Conservation (phyloP, 2,329 filamentous ascomycete species). For the Monosporascus ibericus region DNA sequence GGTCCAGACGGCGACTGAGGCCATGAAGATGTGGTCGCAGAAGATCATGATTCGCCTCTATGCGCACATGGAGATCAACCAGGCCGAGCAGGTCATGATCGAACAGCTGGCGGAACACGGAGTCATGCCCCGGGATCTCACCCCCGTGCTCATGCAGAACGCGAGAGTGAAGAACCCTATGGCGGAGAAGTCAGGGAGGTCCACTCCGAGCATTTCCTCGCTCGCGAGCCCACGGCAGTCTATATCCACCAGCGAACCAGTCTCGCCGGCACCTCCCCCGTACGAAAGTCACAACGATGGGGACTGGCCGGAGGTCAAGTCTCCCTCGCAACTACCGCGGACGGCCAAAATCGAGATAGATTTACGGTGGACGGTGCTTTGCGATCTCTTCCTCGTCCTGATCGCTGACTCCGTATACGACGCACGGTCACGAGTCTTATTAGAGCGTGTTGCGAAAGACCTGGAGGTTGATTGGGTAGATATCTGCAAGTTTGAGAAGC, state of each 20-base stretch:
- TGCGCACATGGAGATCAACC: constrained; percentile 90
- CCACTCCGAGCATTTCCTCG: constrained; percentile 16
- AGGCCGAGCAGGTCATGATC: constrained; percentile 94
- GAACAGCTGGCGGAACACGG: constrained; percentile 93
- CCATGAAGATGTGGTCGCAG: constrained; percentile 91
- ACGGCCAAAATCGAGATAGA: constrained; percentile 90
- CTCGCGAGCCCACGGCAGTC: constrained; percentile 23
- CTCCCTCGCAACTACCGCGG: constrained; percentile 73
- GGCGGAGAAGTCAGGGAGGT: constrained; percentile 35
- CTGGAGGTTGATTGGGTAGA: constrained; percentile 85
- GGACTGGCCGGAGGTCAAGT: constrained; percentile 72
- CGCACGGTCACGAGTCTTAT: constrained; percentile 72
- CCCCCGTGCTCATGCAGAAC: constrained; percentile 83
- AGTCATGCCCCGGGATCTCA: constrained; percentile 76
- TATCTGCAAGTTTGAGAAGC: constrained; percentile 94
- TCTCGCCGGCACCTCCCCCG: constrained; percentile 48
- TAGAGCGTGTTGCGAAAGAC: constrained; percentile 76
- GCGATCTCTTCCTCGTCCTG: constrained; percentile 90
- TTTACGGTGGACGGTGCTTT: constrained; percentile 92
- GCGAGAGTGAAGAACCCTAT: constrained; percentile 89
- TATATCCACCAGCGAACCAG: constrained; percentile 32
- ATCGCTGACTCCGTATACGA: constrained; percentile 96
- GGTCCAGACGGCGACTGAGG: constrained; percentile 63
- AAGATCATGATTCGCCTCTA: constrained; percentile 97
- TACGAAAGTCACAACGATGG: constrained; percentile 60